Base-by-base conservation (phyloP, 768 basidiomycete species). In the Boletus reticuloceps region DNA sequence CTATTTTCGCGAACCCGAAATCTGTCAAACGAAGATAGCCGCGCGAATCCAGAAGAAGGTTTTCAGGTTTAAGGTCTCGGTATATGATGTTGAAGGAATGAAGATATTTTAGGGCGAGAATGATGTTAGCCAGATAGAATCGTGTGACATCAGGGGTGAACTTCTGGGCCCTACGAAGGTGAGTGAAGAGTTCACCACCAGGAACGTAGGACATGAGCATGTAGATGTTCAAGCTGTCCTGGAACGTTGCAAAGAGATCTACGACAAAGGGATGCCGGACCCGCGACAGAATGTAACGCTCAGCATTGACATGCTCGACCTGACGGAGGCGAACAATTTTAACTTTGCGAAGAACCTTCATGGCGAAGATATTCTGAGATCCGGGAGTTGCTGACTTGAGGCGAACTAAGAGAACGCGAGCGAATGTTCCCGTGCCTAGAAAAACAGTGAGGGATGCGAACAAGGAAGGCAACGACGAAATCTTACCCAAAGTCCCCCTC, bases 61-160 rank as follows among this genome's bases (percentile, higher is more conserved):
- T 99, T 73, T 99, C 97, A 16, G 97, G 97, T 72, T 99, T 98
- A 62, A 99, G 82, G 73, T 98, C 96, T 42, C 96, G 92, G 74
- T 98, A 98, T 65, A 98, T 93, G 72, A 99, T 96, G 77, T 98
- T 94, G 74, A 90, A 92, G 14, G 88, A 88, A 71, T 98, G 97
- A 6, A 98, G 79, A 63, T 96, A 95, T 75, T 91, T 92, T 63
- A 98, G 80, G 34, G 95, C 97, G 55, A 98, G 84, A 65, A 97
- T 85, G 69, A 98, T 96, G 58, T 91, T 94, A 32, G 96, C 95
- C 59, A 96, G 85, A 74, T 98, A 99, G 75, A 98, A 99, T 45
- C 97, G 86, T 25, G 97, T 95, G 58, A 99, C 97, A 68, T 99
- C 97, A 31, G 96, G 89, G 5, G 92, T 92, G 76, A 99, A 98